Conservation (phyloP, 2,329 filamentous ascomycete genomes). For the Aspergillus oerlinghausenensis region DNA sequence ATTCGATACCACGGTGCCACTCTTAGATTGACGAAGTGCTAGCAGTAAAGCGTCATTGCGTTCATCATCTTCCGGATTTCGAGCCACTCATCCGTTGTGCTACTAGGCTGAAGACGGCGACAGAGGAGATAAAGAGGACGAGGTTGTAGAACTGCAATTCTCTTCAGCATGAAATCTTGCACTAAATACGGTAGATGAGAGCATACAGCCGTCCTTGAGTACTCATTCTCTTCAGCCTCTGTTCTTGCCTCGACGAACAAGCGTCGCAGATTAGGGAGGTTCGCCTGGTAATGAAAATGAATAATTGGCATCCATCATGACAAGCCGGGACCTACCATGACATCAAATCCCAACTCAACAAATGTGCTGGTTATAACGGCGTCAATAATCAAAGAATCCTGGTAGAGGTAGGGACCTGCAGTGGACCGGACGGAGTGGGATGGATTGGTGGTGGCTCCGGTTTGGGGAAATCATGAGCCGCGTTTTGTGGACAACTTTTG, state of each 20-base stretch:
- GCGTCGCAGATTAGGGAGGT: slow-evolving; percentile 85
- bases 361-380: not conserved
- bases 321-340: slow-evolving; percentile 5
- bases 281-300: slow-evolving; percentile 26
- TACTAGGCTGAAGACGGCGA: slow-evolving; percentile 88
- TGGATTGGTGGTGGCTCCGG: not conserved
- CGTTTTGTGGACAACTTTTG: slow-evolving; percentile 32
- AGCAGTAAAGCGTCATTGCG: not conserved
- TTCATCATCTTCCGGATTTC: slow-evolving; percentile 32
- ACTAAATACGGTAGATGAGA: not conserved
- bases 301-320: not conserved
- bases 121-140: slow-evolving; percentile 92
- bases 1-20: not conserved
- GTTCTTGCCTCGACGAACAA: slow-evolving; percentile 93
- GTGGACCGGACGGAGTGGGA: not conserved
- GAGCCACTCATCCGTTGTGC: slow-evolving; percentile 71
- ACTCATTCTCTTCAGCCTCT: slow-evolving; percentile 89
- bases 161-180: slow-evolving; percentile 6
- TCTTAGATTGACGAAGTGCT: not conserved
- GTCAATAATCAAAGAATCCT: not conserved
- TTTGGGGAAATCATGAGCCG: slow-evolving; percentile 7
- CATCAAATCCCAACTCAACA: not conserved
- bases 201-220: slow-evolving; percentile 85
- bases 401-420: not conserved
- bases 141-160: slow-evolving; percentile 82